Percentiles rank a stretch among this genome's conserved stretches.
These are phyloP conservation scores for Corynespora cassiicola DNA, from an alignment of 2,329 filamentous ascomycete species.

Conservation along the genomic window DNA sequence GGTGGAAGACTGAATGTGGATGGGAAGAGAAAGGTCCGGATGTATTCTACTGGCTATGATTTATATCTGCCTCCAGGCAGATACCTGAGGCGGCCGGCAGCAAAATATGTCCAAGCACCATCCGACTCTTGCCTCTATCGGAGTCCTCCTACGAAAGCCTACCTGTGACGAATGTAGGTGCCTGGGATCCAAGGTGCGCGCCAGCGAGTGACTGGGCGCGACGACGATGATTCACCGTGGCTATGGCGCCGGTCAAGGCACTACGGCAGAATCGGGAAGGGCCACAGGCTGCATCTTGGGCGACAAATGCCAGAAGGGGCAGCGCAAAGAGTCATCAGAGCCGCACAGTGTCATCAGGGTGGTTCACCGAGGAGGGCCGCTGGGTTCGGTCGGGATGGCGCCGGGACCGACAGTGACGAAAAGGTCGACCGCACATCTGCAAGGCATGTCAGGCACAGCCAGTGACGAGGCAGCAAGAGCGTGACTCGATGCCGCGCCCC, in stretches of 20 bases:
- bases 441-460: conserved; percentile 34
- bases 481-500: conserved; percentile 11
- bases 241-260: conserved; percentile 30
- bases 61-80: conserved; percentile 42
- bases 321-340: conserved; percentile 30
- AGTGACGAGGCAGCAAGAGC: conserved; percentile 16
- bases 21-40: conserved; percentile 8
- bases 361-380: conserved; percentile 22
- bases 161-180: conserved; percentile 23
- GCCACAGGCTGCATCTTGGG: conserved; percentile 27
- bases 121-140: conserved; percentile 16
- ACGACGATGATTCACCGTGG: conserved; percentile 40
- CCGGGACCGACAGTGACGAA: conserved; percentile 15
- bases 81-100: conserved; percentile 42
- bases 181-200: conserved; percentile 32
- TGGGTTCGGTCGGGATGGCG: conserved; percentile 20
- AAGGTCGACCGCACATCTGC: conserved; percentile 27
- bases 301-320: conserved; percentile 13
- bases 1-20: conserved; percentile 26
- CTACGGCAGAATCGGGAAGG: conserved; percentile 29
- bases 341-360: conserved; percentile 11
- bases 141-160: conserved; percentile 28
- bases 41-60: too few relatives aligned
- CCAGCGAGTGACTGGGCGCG: conserved; percentile 28
- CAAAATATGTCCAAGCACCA: too few relatives aligned